These are phyloP conservation scores for Castanopsis chinensis DNA, from an alignment of 306 rosid species.

Conservation along the genomic window DNA sequence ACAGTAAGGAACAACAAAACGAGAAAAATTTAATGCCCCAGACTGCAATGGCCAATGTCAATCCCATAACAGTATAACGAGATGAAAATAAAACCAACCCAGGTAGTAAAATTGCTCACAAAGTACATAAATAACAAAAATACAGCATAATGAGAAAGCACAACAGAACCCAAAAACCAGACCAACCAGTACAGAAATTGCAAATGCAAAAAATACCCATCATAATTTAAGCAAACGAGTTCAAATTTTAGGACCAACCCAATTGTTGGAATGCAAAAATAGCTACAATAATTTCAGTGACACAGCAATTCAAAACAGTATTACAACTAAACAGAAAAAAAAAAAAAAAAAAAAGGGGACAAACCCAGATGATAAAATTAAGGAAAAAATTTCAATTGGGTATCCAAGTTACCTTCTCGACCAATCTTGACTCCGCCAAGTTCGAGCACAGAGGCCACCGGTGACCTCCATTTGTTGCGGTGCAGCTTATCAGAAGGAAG, in stretches of 20 bases:
- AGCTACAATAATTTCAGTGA: too few species aligned
- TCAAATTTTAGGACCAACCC: not conserved
- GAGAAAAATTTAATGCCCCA: not conserved
- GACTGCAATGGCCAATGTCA: not conserved
- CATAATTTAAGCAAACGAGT: not conserved
- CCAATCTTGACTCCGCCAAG: slow-evolving; percentile 19
- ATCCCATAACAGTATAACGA: not conserved
- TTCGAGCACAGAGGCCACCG: slow-evolving; percentile 54
- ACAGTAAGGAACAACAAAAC: not conserved
- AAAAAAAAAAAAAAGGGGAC: too few species aligned
- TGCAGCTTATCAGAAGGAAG: slow-evolving; percentile 31
- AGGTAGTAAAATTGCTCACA: not conserved
- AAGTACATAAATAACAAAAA: not conserved
- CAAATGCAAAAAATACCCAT: not conserved
- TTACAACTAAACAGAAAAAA: too few species aligned
- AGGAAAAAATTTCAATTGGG: slow-evolving; percentile 32
- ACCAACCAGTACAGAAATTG: not conserved
- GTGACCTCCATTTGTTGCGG: slow-evolving; percentile 68
- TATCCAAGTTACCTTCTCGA: slow-evolving; percentile 21
- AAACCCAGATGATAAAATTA: too few species aligned
- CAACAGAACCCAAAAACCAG: not conserved
- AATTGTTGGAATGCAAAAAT: not conserved
- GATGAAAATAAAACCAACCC: not conserved
- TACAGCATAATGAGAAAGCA: not conserved
- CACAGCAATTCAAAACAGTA: too few species aligned